These are phyloP conservation scores for Bipolaris zeicola DNA, from an alignment of 2,329 filamentous ascomycete species.

Conservation along the genomic window DNA sequence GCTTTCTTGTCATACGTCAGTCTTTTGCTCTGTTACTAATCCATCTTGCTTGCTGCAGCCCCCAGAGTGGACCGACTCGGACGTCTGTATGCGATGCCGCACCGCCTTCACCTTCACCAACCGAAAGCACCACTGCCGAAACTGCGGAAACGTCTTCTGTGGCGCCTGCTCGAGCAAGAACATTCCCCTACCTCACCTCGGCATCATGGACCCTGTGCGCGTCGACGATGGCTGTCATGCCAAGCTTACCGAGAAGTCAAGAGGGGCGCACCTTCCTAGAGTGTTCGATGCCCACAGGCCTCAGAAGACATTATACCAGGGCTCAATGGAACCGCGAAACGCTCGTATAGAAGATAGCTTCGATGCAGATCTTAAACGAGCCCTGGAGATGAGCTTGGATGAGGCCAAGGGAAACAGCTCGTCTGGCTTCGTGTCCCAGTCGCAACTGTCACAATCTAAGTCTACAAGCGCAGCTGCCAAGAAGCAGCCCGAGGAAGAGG, in stretches of 20 bases:
- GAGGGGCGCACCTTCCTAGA: slow-evolving; percentile 50
- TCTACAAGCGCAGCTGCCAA: slow-evolving; percentile 45
- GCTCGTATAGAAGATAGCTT: slow-evolving; percentile 88
- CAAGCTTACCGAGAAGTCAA: slow-evolving; percentile 78
- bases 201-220: slow-evolving; percentile 86
- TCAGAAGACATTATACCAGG: slow-evolving; percentile 67
- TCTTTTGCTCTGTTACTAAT: neutral
- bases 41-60: slow-evolving; percentile 60
- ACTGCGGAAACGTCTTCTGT: slow-evolving; percentile 97
- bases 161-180: slow-evolving; percentile 91
- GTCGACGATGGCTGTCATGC: slow-evolving; percentile 96
- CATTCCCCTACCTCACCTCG: slow-evolving; percentile 86
- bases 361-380: slow-evolving; percentile 92
- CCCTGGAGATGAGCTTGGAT: slow-evolving; percentile 95
- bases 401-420: slow-evolving; percentile 79
- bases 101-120: slow-evolving; percentile 97
- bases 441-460: slow-evolving; percentile 52
- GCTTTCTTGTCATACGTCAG: slow-evolving; percentile 42
- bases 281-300: slow-evolving; percentile 56
- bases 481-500: slow-evolving; percentile 68
- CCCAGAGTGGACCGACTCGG: slow-evolving; percentile 96
- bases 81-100: slow-evolving; percentile 97
- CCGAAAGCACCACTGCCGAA: slow-evolving; percentile 96
- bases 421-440: slow-evolving; percentile 72
- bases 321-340: slow-evolving; percentile 86